Evolutionary conservation across 2,329 filamentous ascomycete genomes (phyloP).

Genomic region (Penicillium olsonii): DNA sequence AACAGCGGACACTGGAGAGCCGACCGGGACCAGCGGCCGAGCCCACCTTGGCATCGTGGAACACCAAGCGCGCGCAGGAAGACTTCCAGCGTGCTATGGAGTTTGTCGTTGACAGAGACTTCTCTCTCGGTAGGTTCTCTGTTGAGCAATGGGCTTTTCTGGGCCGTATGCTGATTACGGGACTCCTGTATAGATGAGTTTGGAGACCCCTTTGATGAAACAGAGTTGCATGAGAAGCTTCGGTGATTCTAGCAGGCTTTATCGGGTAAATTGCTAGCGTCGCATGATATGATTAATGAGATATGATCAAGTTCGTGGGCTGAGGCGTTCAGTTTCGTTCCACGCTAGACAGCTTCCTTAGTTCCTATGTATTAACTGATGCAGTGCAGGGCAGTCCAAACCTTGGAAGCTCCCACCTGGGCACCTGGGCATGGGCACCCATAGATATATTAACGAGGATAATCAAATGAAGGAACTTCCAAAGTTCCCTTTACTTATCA

Average conservation of each 20-base stretch:
- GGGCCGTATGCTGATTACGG: slow-evolving; percentile 1
- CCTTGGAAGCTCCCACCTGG: too few relatives aligned
- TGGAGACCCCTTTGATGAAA: slow-evolving; percentile 49
- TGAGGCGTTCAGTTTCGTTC: neutral
- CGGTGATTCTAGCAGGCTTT: slow-evolving; percentile 13
- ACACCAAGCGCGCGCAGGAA: slow-evolving; percentile 58
- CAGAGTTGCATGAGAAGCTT: slow-evolving; percentile 36
- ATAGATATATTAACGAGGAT: too few relatives aligned
- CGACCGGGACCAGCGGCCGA: slow-evolving; percentile 5
- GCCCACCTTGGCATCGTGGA: slow-evolving; percentile 51
- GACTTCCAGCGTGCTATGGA: slow-evolving; percentile 56
- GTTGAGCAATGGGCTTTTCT: neutral
- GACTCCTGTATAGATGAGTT: slow-evolving; percentile 40
- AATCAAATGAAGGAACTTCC: too few relatives aligned
- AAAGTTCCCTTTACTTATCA: too few relatives aligned
- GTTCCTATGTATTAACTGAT: too few relatives aligned
- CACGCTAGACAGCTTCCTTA: too few relatives aligned
- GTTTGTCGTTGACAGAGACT: slow-evolving; percentile 54
- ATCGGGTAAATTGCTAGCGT: slow-evolving; percentile 3
- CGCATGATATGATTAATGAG: slow-evolving; percentile 29
- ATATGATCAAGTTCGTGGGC: slow-evolving; percentile 18
- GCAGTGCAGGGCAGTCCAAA: too few relatives aligned
- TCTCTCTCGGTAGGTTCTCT: slow-evolving; percentile 46
- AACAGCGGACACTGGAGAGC: slow-evolving; percentile 7
- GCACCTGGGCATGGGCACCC: too few relatives aligned